Evolutionary conservation across 176 grass and related monocot genomes (phyloP).

Genomic region (Coix lacrymajobi): DNA sequence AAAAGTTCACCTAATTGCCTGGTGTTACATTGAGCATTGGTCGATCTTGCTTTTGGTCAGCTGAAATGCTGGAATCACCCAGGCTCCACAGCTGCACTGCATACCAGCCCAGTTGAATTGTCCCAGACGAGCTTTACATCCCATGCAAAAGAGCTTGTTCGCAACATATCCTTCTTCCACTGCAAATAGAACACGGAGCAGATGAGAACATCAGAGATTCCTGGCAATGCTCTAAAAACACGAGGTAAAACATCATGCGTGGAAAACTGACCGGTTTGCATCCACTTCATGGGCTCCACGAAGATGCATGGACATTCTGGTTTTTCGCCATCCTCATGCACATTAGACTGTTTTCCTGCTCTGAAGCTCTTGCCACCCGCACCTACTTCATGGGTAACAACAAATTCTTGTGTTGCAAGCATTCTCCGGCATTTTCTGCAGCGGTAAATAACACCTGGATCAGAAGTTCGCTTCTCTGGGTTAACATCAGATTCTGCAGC

Average conservation of each 20-base stretch:
- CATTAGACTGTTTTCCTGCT: slow-evolving; percentile 31
- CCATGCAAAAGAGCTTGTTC: slow-evolving; percentile 77
- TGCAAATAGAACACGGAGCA: slow-evolving; percentile 12
- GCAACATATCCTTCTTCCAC: slow-evolving; percentile 65
- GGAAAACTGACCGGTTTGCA: slow-evolving; percentile 56
- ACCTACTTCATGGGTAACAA: slow-evolving; percentile 65
- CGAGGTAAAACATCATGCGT: not conserved
- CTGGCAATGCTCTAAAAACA: not conserved
- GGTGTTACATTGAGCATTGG: slow-evolving; percentile 44
- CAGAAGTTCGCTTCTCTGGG: slow-evolving; percentile 1
- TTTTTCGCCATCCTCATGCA: slow-evolving; percentile 33
- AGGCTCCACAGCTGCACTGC: slow-evolving; percentile 80
- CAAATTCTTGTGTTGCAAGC: slow-evolving; percentile 64
- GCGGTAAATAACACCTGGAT: slow-evolving; percentile 58
- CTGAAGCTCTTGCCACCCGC: slow-evolving; percentile 45
- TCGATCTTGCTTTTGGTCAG: slow-evolving; percentile 74
- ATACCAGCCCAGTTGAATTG: slow-evolving; percentile 87
- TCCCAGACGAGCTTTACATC: slow-evolving; percentile 82
- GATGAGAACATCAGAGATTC: not conserved
- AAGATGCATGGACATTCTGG: slow-evolving; percentile 69
- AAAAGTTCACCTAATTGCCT: not conserved
- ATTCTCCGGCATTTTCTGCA: slow-evolving; percentile 76
- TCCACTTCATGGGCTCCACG: slow-evolving; percentile 92
- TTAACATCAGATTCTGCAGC: slow-evolving; percentile 27
- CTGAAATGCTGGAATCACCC: slow-evolving; percentile 92